These are phyloP conservation scores for Penicillium crustosum DNA, from an alignment of 2,329 filamentous ascomycete species.

Conservation along the genomic window DNA sequence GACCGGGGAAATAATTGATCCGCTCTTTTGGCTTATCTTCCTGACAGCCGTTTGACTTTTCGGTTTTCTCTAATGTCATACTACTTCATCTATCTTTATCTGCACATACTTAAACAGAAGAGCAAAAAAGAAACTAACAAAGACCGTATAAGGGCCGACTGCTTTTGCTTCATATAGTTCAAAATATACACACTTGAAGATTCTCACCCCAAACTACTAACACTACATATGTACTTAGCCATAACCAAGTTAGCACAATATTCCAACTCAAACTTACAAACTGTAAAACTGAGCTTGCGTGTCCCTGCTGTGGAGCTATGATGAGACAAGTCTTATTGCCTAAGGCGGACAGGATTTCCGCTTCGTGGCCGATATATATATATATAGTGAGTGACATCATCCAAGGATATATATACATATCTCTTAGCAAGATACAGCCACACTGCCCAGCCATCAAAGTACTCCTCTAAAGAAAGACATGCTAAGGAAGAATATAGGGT, in stretches of 20 bases:
- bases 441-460: neutral
- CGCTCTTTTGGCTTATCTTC: conserved; percentile 14
- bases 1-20: conserved; percentile 18
- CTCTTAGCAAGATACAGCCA: neutral
- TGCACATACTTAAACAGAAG: neutral
- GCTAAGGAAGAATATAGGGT: neutral
- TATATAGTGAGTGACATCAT: neutral
- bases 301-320: too few species aligned
- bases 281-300: too few species aligned
- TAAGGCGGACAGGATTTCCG: neutral
- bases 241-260: neutral
- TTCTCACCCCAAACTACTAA: neutral
- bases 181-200: neutral
- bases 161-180: neutral
- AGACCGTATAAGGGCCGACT: neutral
- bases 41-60: neutral
- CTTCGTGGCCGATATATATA: neutral
- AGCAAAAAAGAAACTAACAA: neutral
- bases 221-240: neutral
- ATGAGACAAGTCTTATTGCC: neutral
- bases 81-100: neutral
- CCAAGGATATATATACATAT: neutral
- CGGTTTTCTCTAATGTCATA: neutral
- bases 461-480: neutral
- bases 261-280: neutral